Evolutionary conservation across 148 eudicot genomes (phyloP), one percentile per base, ranked within the genome.

Genomic region (Rhododendron kiyosumense): DNA sequence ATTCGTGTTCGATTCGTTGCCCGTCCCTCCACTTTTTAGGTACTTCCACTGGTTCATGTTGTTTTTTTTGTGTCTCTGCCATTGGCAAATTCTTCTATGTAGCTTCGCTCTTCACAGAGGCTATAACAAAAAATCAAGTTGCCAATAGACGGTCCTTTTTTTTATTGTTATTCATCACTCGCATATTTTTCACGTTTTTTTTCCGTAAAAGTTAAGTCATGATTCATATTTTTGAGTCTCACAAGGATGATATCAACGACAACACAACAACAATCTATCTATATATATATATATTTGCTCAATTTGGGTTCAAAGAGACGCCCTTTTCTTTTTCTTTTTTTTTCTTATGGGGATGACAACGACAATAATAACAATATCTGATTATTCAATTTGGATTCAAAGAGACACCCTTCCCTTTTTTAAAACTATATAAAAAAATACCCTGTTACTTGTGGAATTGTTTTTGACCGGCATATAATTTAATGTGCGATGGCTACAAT

Each of bases 1-100:
- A 93, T 89, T 89, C 90, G 22, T 88, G 89, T 46, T 89, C 91
- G 5, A 89, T 94, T 84, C 87, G 89, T 71, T 91, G 94, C 86
- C 93, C 94, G 13, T 93, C 98, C 24, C 59, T 96, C 69, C 99
- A 96, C 90, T 96, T 96, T 85, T 91, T 96, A 93, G 99, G 99
- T 96, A 94, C 79, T 26, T 32, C 18, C 20, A 15, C 30, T 49
- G 10, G 48, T 13, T 32, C 32, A 63, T 77, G 18, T 30, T 77
- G 11, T 24, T 5, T 45, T 48, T 76, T 18, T 22, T 46, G 10
- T 13, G 18, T 15, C 45, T 34, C 54, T 52, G 36, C 49, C 61
- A 20, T 79, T 46, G 20, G 22, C 81, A 24, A 28, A 46, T 79
- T 45, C 30, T 46, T 46, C 34, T 11, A n/a, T 45, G 32, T 26